A percentile compares a stretch with the other conserved stretches of the same genome.
phyloP scores from a whole-genome alignment of 2,329 filamentous ascomycete species.

The Phoma sp. region DNA sequence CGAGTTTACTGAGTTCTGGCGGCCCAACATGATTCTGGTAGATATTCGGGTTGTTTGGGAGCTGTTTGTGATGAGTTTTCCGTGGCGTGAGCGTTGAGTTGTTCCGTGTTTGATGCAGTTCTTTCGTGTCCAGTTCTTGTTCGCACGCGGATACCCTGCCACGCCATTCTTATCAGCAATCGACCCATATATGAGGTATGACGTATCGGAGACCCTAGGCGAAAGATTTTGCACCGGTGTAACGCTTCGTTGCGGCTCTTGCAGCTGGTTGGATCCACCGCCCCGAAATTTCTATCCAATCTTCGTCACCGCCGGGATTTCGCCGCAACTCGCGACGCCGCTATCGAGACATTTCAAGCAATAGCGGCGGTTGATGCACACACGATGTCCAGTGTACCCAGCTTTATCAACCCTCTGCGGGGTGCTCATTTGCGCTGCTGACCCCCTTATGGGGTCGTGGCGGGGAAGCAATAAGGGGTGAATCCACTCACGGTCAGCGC shows the following conservation, averaged over 20 bases:
- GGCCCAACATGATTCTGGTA: constrained; percentile 21
- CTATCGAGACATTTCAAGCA: constrained; percentile 19
- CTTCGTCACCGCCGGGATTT: constrained; percentile 24
- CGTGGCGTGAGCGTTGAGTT: constrained; percentile 14
- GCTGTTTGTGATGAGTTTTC: constrained; percentile 10
- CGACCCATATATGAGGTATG: constrained; percentile 27
- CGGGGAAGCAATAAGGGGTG: constrained; percentile 14
- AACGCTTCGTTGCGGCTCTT: constrained; percentile 33
- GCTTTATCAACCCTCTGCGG: constrained; percentile 13
- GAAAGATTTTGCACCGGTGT: constrained; percentile 34
- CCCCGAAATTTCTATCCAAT: constrained; percentile 30
- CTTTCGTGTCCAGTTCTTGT: constrained; percentile 3
- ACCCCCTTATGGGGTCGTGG: constrained; percentile 15
- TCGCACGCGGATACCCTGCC: constrained; percentile 6
- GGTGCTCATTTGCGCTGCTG: constrained; percentile 18
- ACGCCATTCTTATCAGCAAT: constrained; percentile 17
- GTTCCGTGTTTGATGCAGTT: constrained; percentile 3
- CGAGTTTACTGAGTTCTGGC: constrained; percentile 18
- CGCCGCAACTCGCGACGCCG: constrained; percentile 18
- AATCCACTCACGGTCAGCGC: constrained; percentile 1
- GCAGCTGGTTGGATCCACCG: constrained; percentile 28
- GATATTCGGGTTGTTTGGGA: constrained; percentile 1
- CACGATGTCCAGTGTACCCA: constrained; percentile 19
- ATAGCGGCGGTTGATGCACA: constrained; percentile 30
- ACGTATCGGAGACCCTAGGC: constrained; percentile 38